Conservation (phyloP, 352 stramenopile species). For the Hyaloperonospora brassicae region DNA sequence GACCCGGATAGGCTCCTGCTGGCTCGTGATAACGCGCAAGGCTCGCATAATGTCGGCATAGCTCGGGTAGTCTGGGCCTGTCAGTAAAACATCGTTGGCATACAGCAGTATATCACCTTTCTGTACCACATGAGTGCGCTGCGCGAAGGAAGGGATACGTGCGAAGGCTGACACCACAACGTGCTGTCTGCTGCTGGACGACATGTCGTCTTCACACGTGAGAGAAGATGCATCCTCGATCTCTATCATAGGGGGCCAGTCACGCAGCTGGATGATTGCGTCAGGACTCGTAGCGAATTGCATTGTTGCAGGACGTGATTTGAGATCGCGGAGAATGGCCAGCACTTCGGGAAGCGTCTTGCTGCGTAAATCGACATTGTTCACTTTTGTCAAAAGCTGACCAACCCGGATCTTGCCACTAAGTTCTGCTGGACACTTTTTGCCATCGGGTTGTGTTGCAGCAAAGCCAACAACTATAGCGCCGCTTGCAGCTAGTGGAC, state of each 20-base stretch:
- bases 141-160: conserved; percentile 63
- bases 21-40: conserved; percentile 39
- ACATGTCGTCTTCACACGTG: conserved; percentile 31
- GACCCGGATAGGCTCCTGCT: conserved; percentile 43
- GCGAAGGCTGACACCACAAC: conserved; percentile 62
- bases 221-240: conserved; percentile 43
- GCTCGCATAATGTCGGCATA: conserved; percentile 61
- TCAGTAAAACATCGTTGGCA: conserved; percentile 50
- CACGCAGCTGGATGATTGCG: conserved; percentile 60
- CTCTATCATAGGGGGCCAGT: conserved; percentile 82
- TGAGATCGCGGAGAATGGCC: conserved; percentile 45
- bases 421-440: conserved; percentile 50
- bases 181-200: conserved; percentile 47
- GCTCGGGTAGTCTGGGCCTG: conserved; percentile 32
- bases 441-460: conserved; percentile 30
- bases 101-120: conserved; percentile 59
- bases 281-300: conserved; percentile 73
- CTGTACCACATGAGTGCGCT: conserved; percentile 53
- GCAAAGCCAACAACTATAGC: conserved; percentile 78
- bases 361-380: conserved; percentile 62
- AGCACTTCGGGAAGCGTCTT: conserved; percentile 59
- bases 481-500: conserved; percentile 50
- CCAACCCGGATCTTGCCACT: conserved; percentile 69
- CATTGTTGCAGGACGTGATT: conserved; percentile 52
- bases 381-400: conserved; percentile 52